Percentiles rank a stretch among this genome's conserved stretches.
Conservation (phyloP, 768 basidiomycete species). For the Holtermanniella nyarrowii region DNA sequence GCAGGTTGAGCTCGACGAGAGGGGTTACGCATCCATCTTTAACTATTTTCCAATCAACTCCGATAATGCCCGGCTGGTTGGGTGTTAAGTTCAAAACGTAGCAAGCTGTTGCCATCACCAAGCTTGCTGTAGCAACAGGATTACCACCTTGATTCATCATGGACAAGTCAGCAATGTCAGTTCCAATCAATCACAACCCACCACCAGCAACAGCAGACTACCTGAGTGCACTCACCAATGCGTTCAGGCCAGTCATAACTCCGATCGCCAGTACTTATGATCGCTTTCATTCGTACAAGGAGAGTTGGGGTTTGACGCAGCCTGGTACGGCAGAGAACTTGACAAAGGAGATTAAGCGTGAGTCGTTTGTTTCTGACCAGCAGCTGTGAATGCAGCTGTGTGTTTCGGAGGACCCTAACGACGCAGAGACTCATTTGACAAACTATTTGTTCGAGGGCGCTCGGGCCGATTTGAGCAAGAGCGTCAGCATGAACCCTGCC, state of each 20-base stretch:
- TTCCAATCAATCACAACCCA: conserved; percentile 6
- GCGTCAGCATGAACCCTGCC: conserved; percentile 79
- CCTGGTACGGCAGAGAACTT: conserved; percentile 91
- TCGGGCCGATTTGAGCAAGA: conserved; percentile 89
- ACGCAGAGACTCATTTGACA: conserved; percentile 71
- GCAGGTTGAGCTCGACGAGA: too few relatives aligned
- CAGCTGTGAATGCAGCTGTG: not conserved
- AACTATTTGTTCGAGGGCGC: conserved; percentile 98
- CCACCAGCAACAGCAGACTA: conserved; percentile 33
- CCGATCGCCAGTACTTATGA: conserved; percentile 60
- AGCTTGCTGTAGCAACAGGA: not conserved
- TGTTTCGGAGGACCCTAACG: not conserved
- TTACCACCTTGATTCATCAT: not conserved
- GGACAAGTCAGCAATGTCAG: not conserved
- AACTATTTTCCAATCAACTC: too few relatives aligned
- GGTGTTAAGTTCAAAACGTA: not conserved
- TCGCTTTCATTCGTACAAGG: conserved; percentile 71
- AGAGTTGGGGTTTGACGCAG: conserved; percentile 68
- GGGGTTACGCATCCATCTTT: not conserved
- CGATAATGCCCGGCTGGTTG: not conserved
- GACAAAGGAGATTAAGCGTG: conserved; percentile 85
- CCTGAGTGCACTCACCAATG: conserved; percentile 31
- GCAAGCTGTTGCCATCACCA: not conserved
- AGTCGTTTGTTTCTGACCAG: conserved; percentile 22
- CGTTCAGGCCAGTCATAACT: conserved; percentile 34